Evolutionary conservation across 2,329 filamentous ascomycete genomes (phyloP).

Genomic region (Ascochyta koolunga): DNA sequence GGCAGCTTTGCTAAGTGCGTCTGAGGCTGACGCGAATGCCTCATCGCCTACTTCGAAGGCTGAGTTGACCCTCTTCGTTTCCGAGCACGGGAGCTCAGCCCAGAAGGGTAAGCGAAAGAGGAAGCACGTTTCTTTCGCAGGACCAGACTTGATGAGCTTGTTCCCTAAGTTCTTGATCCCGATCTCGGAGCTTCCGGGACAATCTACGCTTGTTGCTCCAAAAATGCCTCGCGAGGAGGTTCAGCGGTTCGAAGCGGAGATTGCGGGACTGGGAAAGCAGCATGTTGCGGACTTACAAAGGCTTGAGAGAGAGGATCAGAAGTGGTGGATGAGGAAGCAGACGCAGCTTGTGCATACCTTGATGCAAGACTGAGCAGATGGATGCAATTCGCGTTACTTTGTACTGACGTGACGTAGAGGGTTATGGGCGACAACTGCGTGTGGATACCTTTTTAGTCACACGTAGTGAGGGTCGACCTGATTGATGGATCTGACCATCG

Average conservation of each 20-base stretch:
- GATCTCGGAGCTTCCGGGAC: slow-evolving; percentile 11
- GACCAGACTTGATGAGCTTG: not conserved
- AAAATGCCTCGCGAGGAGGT: slow-evolving; percentile 21
- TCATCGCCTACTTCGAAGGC: not conserved
- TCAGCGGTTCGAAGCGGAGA: slow-evolving; percentile 17
- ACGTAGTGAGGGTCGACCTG: not conserved
- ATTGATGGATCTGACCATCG: too few species aligned
- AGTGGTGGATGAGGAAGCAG: slow-evolving; percentile 37
- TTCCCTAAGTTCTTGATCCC: slow-evolving; percentile 30
- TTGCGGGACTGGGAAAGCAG: slow-evolving; percentile 27
- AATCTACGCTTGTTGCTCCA: slow-evolving; percentile 11
- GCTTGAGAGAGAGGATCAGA: slow-evolving; percentile 29
- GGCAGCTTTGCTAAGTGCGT: slow-evolving; percentile 22
- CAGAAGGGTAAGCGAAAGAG: slow-evolving; percentile 11
- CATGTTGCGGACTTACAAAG: slow-evolving; percentile 27
- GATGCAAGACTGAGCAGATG: slow-evolving; percentile 23
- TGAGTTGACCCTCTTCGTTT: slow-evolving; percentile 26
- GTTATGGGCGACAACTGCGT: not conserved
- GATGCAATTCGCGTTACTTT: not conserved
- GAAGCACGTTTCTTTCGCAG: slow-evolving; percentile 33
- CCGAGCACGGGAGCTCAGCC: slow-evolving; percentile 17
- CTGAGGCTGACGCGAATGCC: not conserved
- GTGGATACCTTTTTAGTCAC: not conserved
- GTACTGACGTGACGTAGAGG: not conserved
- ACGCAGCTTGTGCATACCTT: slow-evolving; percentile 20